Evolutionary conservation across 306 rosid species (phyloP), one percentile per base, ranked within the genome.

Genomic region (Mimosa bimucronata): DNA sequence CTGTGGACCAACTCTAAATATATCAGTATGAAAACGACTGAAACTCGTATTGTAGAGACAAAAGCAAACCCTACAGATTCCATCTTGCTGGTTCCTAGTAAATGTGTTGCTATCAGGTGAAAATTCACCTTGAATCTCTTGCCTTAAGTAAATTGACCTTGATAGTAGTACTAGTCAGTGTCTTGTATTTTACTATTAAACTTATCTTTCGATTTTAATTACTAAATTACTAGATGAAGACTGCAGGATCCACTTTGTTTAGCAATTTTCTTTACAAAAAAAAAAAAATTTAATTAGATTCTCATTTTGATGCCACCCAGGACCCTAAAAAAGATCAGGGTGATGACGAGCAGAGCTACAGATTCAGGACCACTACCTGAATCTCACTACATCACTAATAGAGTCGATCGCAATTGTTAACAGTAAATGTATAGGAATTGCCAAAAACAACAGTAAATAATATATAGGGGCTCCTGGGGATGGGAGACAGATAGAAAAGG

Each of bases 1-100:
- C 75, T 19, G 84, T 88, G 95, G 95, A 65, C 87, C 82, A 84
- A 23, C 75, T 79, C 60, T 37, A 79, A 11, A 69, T 55, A 69
- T 55, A 58, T 34, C 64, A 55, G 28, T 69, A 76, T 72, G 57
- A 78, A 83, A 70, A 85, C 78, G 77, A 41, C 18, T 83, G 73
- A 88, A 80, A 84, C 79, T 85, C 86, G 84, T 42, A 58, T 19
- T 66, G 7, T 3, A 58, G 75, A 53, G 71, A 62, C 76, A 70
- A 80, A 71, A 62, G 57, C 81, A 79, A 57, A 62, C 70, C 60
- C 74, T 71, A 66, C 21, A 84, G 80, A 83, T 87, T 81, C 87
- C 79, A 81, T 80, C 53, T 7, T 50, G 65, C 58, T 79, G 77
- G 78, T 69, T 81, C 48, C 80, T 44, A 79, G 68, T 75, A 55